Base-by-base conservation (phyloP, 225 moss, liverwort and hornwort genomes). In the Rhytidiadelphus loreus region DNA sequence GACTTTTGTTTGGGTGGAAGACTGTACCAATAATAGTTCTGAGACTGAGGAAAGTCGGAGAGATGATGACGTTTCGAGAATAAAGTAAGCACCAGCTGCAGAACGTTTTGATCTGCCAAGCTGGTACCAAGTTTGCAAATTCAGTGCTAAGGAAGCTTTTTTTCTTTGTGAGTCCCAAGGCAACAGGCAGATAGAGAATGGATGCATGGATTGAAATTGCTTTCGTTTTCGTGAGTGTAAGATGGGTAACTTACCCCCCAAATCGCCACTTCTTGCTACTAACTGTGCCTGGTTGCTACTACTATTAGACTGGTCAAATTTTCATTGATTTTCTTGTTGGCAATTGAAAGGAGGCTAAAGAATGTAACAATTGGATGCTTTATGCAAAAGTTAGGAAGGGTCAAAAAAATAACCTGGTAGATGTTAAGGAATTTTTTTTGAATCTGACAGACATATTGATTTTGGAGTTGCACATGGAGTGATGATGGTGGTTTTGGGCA, bases 331-430 rank as follows among this genome's bases (percentile, higher is more conserved):
- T 68, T n/a, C 7, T 68, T 68, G 13, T 39, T 23, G 68, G 68
- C 4, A 23, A 68, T 13, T 68, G 23, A 39, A 23, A 68, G 12
- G 23, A 12, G n/a, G 12, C 12, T 7, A 22, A n/a, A n/a, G 12
- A 22, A 68, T 22, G 22, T 0, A 0, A 7, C 2, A 22, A 7
- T n/a, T 68, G n/a, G n/a, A 12, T n/a, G 12, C 1, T 0, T 3
- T 22, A n/a, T n/a, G 22, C 12, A 12, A 37, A 66, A 21, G 35
- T 37, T 21, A 11, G 6, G 21, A 12, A 37, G 16, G 7, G 66
- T 18, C 0, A 33, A 64, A 64, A 2, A 33, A 13, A 64, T 52
- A 12, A 63, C 5, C 5, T 65, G 11, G 35, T 66, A 66, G 22
- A n/a, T 21, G 21, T 6, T 66, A 0, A 4, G 4, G 11, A n/a